phyloP scores from a whole-genome alignment of 176 grass and related monocot genomes.

The Pontederia paniculata region DNA sequence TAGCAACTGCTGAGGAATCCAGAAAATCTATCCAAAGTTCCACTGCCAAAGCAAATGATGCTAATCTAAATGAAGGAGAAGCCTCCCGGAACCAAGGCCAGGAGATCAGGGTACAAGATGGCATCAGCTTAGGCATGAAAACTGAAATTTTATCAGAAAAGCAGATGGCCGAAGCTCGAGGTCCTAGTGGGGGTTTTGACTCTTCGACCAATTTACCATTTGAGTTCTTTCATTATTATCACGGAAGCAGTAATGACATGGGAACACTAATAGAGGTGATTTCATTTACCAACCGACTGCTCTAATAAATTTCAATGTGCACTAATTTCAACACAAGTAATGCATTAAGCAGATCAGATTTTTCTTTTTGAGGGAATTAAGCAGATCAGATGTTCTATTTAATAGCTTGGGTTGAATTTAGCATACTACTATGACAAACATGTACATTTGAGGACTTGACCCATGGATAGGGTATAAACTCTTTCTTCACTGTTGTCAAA shows the following conservation, averaged over 20 bases:
- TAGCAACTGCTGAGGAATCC: conserved; percentile 78
- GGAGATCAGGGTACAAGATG: conserved; percentile 21
- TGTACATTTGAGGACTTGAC: too few relatives aligned
- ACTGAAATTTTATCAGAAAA: conserved; percentile 20
- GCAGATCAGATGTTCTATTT: neutral
- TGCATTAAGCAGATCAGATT: too few relatives aligned
- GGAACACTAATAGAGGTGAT: conserved; percentile 93
- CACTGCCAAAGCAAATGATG: conserved; percentile 25
- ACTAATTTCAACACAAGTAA: neutral
- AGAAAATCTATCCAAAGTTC: conserved; percentile 37
- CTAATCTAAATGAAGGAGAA: conserved; percentile 20
- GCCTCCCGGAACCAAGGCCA: conserved; percentile 14
- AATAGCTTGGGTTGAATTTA: too few relatives aligned
- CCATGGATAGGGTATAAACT: too few relatives aligned
- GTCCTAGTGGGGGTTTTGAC: conserved; percentile 28
- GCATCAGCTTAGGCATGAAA: conserved; percentile 26
- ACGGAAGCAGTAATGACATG: conserved; percentile 90
- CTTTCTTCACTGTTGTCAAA: too few relatives aligned
- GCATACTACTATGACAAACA: too few relatives aligned
- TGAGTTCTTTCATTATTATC: conserved; percentile 98
- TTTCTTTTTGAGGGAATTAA: too few relatives aligned
- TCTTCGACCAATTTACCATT: conserved; percentile 60
- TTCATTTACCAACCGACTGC: conserved; percentile 12
- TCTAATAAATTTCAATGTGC: neutral
- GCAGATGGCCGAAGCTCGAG: conserved; percentile 34